Percentiles rank a stretch among this genome's conserved stretches.
phyloP scores from a whole-genome alignment of 345 rosid genomes.

The Cochlearia excelsa region DNA sequence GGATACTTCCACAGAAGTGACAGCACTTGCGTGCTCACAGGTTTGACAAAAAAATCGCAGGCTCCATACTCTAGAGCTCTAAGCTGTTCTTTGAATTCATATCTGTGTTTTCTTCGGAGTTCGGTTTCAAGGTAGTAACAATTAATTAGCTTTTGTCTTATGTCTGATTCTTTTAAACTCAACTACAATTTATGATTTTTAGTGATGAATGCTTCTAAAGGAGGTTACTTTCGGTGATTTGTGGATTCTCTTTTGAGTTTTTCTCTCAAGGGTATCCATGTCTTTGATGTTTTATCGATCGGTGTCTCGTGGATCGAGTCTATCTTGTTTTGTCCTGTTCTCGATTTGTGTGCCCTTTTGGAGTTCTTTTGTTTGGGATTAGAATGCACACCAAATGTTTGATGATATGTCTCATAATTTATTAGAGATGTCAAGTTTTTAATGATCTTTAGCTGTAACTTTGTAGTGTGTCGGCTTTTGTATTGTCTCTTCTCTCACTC shows the following conservation, averaged over 20 bases:
- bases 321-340: slow-evolving; percentile 9
- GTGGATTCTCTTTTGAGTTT: not conserved
- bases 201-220: slow-evolving; percentile 22
- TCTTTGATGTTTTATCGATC: too few species aligned
- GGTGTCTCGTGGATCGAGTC: slow-evolving; percentile 12
- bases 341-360: slow-evolving; percentile 6
- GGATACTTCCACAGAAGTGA: too few species aligned
- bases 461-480: not conserved
- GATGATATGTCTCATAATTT: not conserved
- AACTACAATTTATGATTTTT: slow-evolving; percentile 25
- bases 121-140: slow-evolving; percentile 31
- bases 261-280: too few species aligned
- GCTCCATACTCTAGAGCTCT: too few species aligned
- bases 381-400: slow-evolving; percentile 8
- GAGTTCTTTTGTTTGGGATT: too few species aligned
- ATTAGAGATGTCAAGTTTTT: slow-evolving; percentile 14
- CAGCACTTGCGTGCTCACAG: too few species aligned
- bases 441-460: not conserved
- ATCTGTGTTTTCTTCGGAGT: too few species aligned
- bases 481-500: not conserved
- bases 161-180: slow-evolving; percentile 28
- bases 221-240: not conserved
- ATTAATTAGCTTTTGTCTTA: not conserved
- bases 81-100: too few species aligned
- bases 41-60: too few species aligned